A percentile compares a stretch with the other conserved stretches of the same genome.
Conservation (phyloP, 495 filamentous ascomycete genomes). For the Talaromyces adpressus region DNA sequence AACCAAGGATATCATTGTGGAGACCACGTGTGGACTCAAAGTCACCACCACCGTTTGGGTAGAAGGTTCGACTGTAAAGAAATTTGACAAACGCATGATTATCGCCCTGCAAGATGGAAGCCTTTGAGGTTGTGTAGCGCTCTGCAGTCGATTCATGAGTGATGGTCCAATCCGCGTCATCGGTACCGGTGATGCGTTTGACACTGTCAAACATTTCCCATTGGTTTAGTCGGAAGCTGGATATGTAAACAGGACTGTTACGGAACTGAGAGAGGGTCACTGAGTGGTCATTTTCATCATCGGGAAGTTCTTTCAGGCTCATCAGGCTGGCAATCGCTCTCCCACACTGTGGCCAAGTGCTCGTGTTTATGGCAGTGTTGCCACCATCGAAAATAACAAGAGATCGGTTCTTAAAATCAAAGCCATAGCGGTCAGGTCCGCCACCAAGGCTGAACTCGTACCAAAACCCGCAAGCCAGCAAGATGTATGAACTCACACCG, state of each 20-base stretch:
- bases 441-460: slow-evolving; percentile 42
- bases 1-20: slow-evolving; percentile 32
- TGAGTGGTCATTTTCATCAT: slow-evolving; percentile 32
- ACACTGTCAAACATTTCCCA: slow-evolving; percentile 44
- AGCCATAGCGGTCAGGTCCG: slow-evolving; percentile 26
- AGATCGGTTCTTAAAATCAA: slow-evolving; percentile 31
- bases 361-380: slow-evolving; percentile 26
- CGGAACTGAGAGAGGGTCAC: slow-evolving; percentile 23
- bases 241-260: slow-evolving; percentile 37
- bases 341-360: slow-evolving; percentile 39
- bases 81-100: slow-evolving; percentile 38
- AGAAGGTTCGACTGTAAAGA: slow-evolving; percentile 50
- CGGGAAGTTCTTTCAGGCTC: slow-evolving; percentile 33
- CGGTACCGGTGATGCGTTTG: slow-evolving; percentile 45
- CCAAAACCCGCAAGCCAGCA: slow-evolving; percentile 42
- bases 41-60: slow-evolving; percentile 39
- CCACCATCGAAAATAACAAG: slow-evolving; percentile 45
- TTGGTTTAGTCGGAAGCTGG: slow-evolving; percentile 42
- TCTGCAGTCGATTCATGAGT: slow-evolving; percentile 29
- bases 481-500: slow-evolving; percentile 41
- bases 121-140: slow-evolving; percentile 32
- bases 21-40: slow-evolving; percentile 11
- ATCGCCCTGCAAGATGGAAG: slow-evolving; percentile 20
- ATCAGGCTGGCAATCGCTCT: slow-evolving; percentile 37
- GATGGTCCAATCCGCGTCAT: slow-evolving; percentile 50